phyloP scores from a whole-genome alignment of 2,329 filamentous ascomycete genomes.

The Fusarium mexicanum region DNA sequence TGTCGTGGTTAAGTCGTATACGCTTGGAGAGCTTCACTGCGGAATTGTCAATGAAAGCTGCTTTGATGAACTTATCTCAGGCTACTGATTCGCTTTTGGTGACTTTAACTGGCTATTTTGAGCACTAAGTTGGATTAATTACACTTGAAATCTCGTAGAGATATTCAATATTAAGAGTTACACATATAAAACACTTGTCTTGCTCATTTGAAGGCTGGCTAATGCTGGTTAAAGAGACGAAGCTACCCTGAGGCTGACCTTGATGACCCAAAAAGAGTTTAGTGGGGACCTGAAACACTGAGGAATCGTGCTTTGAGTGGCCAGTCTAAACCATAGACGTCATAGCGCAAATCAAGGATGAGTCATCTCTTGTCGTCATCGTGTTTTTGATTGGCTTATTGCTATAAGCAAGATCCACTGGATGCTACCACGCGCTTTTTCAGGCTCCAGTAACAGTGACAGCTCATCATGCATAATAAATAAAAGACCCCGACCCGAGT shows the following conservation, averaged over 20 bases:
- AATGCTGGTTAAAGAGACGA: background rate
- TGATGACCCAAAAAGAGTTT: background rate
- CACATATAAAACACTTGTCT: fast-evolving
- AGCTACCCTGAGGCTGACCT: background rate
- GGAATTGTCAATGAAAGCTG: fast-evolving
- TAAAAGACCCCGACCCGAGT: background rate
- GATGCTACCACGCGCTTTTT: background rate
- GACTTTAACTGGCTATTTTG: fast-evolving
- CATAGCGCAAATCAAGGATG: background rate
- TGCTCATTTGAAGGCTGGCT: fast-evolving
- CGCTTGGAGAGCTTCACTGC: fast-evolving
- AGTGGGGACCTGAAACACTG: background rate
- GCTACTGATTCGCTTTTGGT: background rate
- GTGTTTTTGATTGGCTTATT: background rate
- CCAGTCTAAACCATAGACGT: background rate
- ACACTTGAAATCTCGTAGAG: fast-evolving
- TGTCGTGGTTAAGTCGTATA: fast-evolving
- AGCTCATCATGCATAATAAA: background rate
- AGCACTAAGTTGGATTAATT: fast-evolving
- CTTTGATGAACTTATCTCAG: fast-evolving
- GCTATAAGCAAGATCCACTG: background rate
- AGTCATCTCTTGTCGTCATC: background rate
- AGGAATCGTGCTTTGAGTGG: background rate
- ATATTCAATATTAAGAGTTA: fast-evolving
- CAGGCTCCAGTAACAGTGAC: conserved; percentile 1